These are phyloP conservation scores for Aspergillus sp. DNA, from an alignment of 2,329 filamentous ascomycete species.

Conservation along the genomic window DNA sequence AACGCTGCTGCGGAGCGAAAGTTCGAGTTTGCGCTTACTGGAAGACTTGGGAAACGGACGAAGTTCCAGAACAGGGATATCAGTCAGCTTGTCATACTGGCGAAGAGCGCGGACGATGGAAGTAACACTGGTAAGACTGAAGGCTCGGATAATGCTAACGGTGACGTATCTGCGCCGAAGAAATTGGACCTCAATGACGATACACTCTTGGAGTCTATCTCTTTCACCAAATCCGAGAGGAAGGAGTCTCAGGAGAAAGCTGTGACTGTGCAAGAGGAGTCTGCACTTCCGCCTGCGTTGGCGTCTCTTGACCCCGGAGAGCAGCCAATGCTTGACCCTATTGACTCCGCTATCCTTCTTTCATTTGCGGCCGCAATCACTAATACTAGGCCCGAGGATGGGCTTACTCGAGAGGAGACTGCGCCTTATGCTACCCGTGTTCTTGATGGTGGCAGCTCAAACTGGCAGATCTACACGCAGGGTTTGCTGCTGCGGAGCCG, in stretches of 20 bases:
- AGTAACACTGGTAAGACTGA: constrained; percentile 13
- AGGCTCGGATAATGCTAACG: constrained; percentile 23
- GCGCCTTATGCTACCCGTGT: constrained; percentile 88
- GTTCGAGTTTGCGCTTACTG: constrained; percentile 80
- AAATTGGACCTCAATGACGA: constrained; percentile 85
- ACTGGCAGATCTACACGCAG: constrained; percentile 98
- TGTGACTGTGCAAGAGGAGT: constrained; percentile 42
- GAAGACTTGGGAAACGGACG: constrained; percentile 70
- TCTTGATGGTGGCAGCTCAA: constrained; percentile 82
- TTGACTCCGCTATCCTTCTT: constrained; percentile 89
- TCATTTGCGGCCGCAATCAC: constrained; percentile 79
- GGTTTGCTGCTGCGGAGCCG: constrained; percentile 84
- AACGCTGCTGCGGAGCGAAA: constrained; percentile 66
- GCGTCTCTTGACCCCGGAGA: constrained; percentile 69
- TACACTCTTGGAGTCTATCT: constrained; percentile 83
- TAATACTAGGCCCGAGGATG: constrained; percentile 81
- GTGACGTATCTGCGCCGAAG: constrained; percentile 55
- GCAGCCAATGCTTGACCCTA: constrained; percentile 76
- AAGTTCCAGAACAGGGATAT: constrained; percentile 49
- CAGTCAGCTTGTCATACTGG: constrained; percentile 88
- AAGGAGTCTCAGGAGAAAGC: constrained; percentile 41
- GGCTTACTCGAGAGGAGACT: constrained; percentile 89
- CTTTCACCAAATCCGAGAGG: constrained; percentile 64
- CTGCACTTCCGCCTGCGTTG: constrained; percentile 61
- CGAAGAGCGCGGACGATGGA: constrained; percentile 63